These are phyloP conservation scores for Coemansia sp. DNA, from an alignment of 192 early-diverging fungal genomes.

Conservation along the genomic window DNA sequence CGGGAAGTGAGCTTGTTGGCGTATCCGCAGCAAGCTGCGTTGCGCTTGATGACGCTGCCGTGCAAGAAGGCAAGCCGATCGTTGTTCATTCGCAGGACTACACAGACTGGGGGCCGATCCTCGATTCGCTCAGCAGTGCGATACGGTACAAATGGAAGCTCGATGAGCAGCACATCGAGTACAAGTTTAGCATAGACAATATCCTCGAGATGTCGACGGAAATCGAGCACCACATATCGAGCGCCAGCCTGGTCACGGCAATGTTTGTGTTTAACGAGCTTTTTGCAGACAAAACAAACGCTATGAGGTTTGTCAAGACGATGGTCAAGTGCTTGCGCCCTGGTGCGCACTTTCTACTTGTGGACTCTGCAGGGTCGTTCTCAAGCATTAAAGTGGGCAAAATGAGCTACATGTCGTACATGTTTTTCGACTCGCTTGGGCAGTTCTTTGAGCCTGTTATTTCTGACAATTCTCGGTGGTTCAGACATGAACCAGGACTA, in stretches of 20 bases:
- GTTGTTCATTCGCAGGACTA: slow-evolving; percentile 60
- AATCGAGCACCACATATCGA: slow-evolving; percentile 51
- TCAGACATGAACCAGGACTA: slow-evolving; percentile 63
- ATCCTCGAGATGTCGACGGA: slow-evolving; percentile 56
- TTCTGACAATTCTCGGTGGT: slow-evolving; percentile 74
- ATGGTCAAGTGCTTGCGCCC: slow-evolving; percentile 63
- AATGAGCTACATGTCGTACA: slow-evolving; percentile 86
- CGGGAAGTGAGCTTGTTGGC: slow-evolving; percentile 82
- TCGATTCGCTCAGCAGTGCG: slow-evolving; percentile 56
- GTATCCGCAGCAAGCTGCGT: slow-evolving; percentile 65
- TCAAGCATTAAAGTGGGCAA: slow-evolving; percentile 75
- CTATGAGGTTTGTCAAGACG: slow-evolving; percentile 73
- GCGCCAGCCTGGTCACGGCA: slow-evolving; percentile 74
- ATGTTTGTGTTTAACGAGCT: slow-evolving; percentile 95
- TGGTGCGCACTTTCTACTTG: slow-evolving; percentile 71
- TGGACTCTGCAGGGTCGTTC: slow-evolving; percentile 92
- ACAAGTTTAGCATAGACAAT: slow-evolving; percentile 62
- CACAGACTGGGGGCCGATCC: slow-evolving; percentile 61
- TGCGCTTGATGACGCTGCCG: neutral
- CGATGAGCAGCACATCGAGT: slow-evolving; percentile 44
- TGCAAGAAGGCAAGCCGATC: slow-evolving; percentile 11
- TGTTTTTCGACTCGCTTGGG: slow-evolving; percentile 78
- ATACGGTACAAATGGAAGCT: slow-evolving; percentile 58
- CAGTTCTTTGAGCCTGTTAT: slow-evolving; percentile 63
- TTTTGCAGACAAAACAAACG: slow-evolving; percentile 70